Evolutionary conservation across 768 basidiomycete genomes (phyloP), one percentile per base, ranked within the genome.

Genomic region (Lactarius trivialis): DNA sequence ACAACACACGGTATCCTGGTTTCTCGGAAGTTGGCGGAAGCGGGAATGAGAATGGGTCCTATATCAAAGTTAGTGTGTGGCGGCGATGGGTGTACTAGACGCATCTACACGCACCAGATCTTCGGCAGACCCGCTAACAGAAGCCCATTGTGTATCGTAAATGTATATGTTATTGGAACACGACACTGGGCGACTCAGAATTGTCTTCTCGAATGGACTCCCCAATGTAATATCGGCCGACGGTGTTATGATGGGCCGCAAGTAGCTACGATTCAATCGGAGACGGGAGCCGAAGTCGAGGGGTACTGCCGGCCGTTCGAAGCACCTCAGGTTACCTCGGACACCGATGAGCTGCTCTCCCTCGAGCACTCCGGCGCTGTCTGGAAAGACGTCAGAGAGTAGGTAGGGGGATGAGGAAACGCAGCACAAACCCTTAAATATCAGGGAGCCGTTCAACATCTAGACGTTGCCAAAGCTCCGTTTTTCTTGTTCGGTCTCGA

Each of bases 121-220:
- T 0, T 1, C n/a, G 19, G 41, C n/a, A n/a, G 41, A 1, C n/a
- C 19, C 32, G n/a, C n/a, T 33, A 4, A 4, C 41, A n/a, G 0
- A 19, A 41, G 12, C 7, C 0, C 2, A 7, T n/a, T n/a, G 12
- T n/a, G 9, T 7, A 7, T 11, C 11, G 11, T 43, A 43, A 1
- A 43, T 11, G 5, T 43, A 11, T 43, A 21, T 12, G n/a, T 43
- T 0, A 4, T 11, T 21, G 1, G 43, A 43, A 12, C 21, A n/a
- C 0, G 43, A 21, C 2, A 9, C n/a, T 2, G 0, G 9, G n/a
- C 12, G 4, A 12, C n/a, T 43, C 9, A 43, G 11, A 43, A 21
- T n/a, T 12, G 43, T n/a, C 43, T 43, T n/a, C 1, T 43, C 43
- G 43, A 43, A 43, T 4, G 1, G 0, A n/a, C 43, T 11, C n/a